phyloP scores from a whole-genome alignment of 2,329 filamentous ascomycete genomes.

The Pseudogymnoascus sp. region DNA sequence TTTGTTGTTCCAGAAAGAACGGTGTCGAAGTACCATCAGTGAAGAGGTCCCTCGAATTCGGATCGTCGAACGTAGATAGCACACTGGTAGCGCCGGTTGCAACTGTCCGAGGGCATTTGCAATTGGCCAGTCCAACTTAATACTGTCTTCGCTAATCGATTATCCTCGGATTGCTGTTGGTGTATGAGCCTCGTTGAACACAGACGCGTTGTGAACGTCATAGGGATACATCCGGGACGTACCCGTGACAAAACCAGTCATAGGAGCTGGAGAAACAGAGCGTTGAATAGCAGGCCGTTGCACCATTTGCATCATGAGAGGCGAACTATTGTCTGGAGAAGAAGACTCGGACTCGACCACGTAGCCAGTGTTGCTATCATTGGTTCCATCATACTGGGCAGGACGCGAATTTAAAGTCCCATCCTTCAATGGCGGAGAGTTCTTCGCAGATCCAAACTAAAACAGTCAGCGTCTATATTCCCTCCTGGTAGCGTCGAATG shows the following conservation, averaged over 20 bases:
- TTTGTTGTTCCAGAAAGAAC: not conserved
- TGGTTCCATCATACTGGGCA: conserved; percentile 37
- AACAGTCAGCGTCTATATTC: conserved; percentile 34
- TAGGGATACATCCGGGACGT: conserved; percentile 33
- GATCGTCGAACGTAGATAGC: not conserved
- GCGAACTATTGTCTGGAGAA: conserved; percentile 17
- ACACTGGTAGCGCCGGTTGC: not conserved
- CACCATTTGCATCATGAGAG: conserved; percentile 21
- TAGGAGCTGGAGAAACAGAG: conserved; percentile 39
- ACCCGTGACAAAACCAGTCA: conserved; percentile 40
- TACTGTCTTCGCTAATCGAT: not conserved
- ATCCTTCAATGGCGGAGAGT: conserved; percentile 43
- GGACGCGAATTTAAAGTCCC: conserved; percentile 33
- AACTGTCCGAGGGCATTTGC: not conserved
- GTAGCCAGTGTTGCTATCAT: conserved; percentile 27
- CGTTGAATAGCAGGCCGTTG: conserved; percentile 28
- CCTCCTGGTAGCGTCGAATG: conserved; percentile 28
- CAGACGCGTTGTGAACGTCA: conserved; percentile 26
- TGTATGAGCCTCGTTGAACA: conserved; percentile 29
- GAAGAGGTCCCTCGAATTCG: conserved; percentile 3
- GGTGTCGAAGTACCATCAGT: not conserved
- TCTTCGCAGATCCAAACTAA: conserved; percentile 56
- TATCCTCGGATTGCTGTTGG: conserved; percentile 31
- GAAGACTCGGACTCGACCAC: conserved; percentile 22
- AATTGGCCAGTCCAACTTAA: not conserved